Evolutionary conservation across 805 yeast genomes (phyloP).

Genomic region (Starmera amethionina): DNA sequence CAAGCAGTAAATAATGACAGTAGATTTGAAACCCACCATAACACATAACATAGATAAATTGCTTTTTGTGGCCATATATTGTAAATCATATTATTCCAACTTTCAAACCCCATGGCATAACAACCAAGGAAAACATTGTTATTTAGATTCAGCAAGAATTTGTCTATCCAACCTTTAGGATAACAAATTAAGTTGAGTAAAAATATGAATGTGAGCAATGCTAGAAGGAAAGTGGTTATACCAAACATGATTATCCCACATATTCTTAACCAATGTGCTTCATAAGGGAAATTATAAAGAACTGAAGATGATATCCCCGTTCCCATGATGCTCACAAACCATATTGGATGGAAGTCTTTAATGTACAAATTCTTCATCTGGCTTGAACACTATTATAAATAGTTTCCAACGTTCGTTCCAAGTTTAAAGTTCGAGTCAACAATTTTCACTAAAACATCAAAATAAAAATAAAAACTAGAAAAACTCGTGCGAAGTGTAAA

Average conservation of each 20-base stretch:
- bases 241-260: conserved; percentile 58
- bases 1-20: conserved; percentile 51
- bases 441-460: too few relatives aligned
- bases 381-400: too few relatives aligned
- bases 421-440: too few relatives aligned
- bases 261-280: conserved; percentile 44
- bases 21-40: conserved; percentile 67
- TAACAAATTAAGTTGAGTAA: conserved; percentile 29
- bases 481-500: too few relatives aligned
- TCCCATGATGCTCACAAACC: conserved; percentile 79
- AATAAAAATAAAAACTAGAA: too few relatives aligned
- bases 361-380: neutral
- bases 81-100: conserved; percentile 51
- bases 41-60: conserved; percentile 38
- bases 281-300: conserved; percentile 57
- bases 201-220: conserved; percentile 33
- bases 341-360: conserved; percentile 35
- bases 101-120: conserved; percentile 67
- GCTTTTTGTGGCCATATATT: conserved; percentile 26
- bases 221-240: conserved; percentile 38
- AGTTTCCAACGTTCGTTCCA: too few relatives aligned
- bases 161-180: conserved; percentile 13
- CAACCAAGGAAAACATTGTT: conserved; percentile 66
- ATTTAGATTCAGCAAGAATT: conserved; percentile 29
- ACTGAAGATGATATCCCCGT: conserved; percentile 62